phyloP scores from a whole-genome alignment of 2,329 filamentous ascomycete species.

The Fusarium sp. region DNA sequence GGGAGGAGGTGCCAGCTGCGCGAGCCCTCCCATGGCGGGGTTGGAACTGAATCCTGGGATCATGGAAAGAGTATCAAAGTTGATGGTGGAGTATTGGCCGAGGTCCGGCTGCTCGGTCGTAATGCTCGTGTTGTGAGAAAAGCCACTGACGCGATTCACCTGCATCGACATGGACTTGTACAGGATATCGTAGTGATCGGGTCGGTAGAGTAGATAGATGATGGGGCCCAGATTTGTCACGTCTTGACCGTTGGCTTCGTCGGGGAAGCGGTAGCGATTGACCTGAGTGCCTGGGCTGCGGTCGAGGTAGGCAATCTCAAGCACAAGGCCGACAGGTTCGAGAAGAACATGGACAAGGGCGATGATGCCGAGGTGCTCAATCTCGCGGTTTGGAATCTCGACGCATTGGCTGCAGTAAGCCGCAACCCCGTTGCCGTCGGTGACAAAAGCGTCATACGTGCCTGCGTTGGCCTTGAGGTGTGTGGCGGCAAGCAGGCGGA shows the following conservation, averaged over 20 bases:
- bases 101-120: slow-evolving; percentile 52
- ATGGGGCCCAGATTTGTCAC: slow-evolving; percentile 57
- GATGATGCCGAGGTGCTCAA: slow-evolving; percentile 87
- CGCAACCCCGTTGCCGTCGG: slow-evolving; percentile 66
- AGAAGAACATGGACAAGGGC: slow-evolving; percentile 82
- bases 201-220: slow-evolving; percentile 71
- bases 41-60: slow-evolving; percentile 55
- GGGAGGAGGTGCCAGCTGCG: slow-evolving; percentile 49
- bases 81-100: slow-evolving; percentile 53
- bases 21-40: slow-evolving; percentile 41
- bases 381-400: slow-evolving; percentile 80
- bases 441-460: slow-evolving; percentile 77
- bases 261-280: slow-evolving; percentile 73
- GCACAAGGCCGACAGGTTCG: slow-evolving; percentile 77
- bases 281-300: slow-evolving; percentile 80
- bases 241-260: slow-evolving; percentile 59
- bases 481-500: slow-evolving; percentile 81
- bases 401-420: slow-evolving; percentile 76
- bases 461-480: slow-evolving; percentile 80
- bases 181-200: slow-evolving; percentile 91
- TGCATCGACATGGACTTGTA: slow-evolving; percentile 69
- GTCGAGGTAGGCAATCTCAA: slow-evolving; percentile 93
- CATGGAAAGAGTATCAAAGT: slow-evolving; percentile 56
- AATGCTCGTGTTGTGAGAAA: slow-evolving; percentile 58
- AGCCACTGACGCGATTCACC: slow-evolving; percentile 61